Evolutionary conservation across 75 land plant genomes (phyloP).

Genomic region (Ceratopteris richardii): DNA sequence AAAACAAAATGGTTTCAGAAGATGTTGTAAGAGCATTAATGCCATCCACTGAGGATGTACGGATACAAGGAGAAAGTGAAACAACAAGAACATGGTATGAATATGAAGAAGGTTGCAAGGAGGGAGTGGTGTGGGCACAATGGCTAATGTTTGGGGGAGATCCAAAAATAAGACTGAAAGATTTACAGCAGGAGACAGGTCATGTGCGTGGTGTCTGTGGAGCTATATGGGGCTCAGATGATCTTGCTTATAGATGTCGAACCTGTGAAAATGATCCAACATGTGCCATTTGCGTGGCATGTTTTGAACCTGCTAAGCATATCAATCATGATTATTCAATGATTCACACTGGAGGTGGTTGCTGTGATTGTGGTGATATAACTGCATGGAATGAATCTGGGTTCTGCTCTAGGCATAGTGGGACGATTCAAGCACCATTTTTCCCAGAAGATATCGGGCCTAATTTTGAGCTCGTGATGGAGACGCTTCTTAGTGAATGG

Average conservation of each 20-base stretch:
- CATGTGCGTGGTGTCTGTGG: slow-evolving; percentile 91
- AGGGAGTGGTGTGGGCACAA: slow-evolving; percentile 66
- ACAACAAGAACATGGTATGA: slow-evolving; percentile 15
- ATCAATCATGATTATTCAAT: slow-evolving; percentile 80
- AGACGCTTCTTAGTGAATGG: slow-evolving; percentile 58
- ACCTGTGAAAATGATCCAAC: slow-evolving; percentile 95
- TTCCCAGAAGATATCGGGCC: slow-evolving; percentile 29
- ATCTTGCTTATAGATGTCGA: slow-evolving; percentile 81
- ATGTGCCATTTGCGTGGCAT: slow-evolving; percentile 96
- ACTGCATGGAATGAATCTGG: slow-evolving; percentile 96
- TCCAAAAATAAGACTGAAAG: slow-evolving; percentile 34
- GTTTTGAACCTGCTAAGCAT: slow-evolving; percentile 86
- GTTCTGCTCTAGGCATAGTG: slow-evolving; percentile 85
- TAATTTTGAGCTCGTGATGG: slow-evolving; percentile 52
- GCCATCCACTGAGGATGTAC: slow-evolving; percentile 38
- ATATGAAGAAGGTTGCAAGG: slow-evolving; percentile 28
- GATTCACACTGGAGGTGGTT: slow-evolving; percentile 90
- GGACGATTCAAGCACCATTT: slow-evolving; percentile 71
- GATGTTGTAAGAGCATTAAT: slow-evolving; percentile 51
- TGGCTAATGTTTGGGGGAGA: slow-evolving; percentile 82
- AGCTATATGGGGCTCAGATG: slow-evolving; percentile 86
- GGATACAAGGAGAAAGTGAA: slow-evolving; percentile 7
- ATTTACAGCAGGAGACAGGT: slow-evolving; percentile 24
- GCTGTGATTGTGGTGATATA: slow-evolving; percentile 97
- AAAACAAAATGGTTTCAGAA: slow-evolving; percentile 20